Evolutionary conservation across 2,329 filamentous ascomycete species (phyloP), one percentile per base, ranked within the genome.

Genomic region (Trichoderma sp.): DNA sequence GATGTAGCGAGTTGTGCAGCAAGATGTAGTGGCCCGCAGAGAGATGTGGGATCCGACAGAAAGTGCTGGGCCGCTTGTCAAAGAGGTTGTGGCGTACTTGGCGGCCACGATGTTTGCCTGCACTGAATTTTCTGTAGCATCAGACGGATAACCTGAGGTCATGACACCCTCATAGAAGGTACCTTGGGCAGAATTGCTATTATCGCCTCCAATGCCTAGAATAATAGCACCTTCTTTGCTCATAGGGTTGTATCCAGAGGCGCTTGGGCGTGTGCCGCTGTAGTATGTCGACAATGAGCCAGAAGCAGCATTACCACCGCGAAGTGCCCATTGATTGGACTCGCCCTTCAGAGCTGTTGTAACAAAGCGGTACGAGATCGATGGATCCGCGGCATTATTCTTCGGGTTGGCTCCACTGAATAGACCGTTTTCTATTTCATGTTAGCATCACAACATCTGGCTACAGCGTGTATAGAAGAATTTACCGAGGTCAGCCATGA

Each of bases 111-210:
- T 56, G 13, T 66, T 58, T 8, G 63, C 63, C 63, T 66, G 63
- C 7, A 66, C 63, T 4, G 63, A 30, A 14, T 46, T 49, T 28
- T 66, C 63, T 2, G 63, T 66, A 39, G 37, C 54, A 26, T 66
- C 63, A 8, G 63, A 66, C 5, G 63, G 63, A 26, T 56, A 66
- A 18, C 63, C 63, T 24, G 52, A 49, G 2, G 63, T 66, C 52
- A 66, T 66, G 21, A 66, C 63, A 14, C 63, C 63, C 8, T 66
- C 63, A 5, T 66, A 66, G n/a, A 66, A 66, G 2, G 63, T 66
- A 28, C 63, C 63, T 21, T 66, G 63, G 13, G 63, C 52, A 5
- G 51, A 24, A 28, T 66, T 43, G 5, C 26, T 32, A 5, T 66
- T 66, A 39, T 66, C 63, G 4, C 63, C 63, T 5, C 63, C 63